Percentiles rank a stretch among this genome's conserved stretches.
Evolutionary conservation across 257 asterid species (phyloP).

Genomic region (Agastache rugosa): DNA sequence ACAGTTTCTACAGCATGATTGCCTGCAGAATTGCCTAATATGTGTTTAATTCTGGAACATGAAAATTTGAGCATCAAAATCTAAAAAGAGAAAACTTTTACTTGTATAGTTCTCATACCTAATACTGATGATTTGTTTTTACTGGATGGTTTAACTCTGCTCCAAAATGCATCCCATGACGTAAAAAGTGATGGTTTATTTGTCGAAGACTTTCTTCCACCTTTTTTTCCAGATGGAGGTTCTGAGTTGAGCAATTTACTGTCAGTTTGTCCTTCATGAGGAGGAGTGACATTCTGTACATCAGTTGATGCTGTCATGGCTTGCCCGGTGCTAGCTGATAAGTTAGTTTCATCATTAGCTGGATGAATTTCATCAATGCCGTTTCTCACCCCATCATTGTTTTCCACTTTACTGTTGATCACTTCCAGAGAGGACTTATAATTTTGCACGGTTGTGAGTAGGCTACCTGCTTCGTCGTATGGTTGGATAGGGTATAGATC

Average conservation of each 20-base stretch:
- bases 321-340: neutral
- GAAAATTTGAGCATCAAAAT: neutral
- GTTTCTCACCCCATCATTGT: neutral
- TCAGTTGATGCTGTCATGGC: neutral
- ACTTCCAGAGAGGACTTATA: neutral
- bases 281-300: neutral
- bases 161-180: neutral
- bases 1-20: neutral
- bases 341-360: neutral
- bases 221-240: neutral
- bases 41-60: neutral
- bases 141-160: slow-evolving; percentile 15
- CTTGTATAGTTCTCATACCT: neutral
- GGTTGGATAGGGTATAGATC: neutral
- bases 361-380: neutral
- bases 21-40: slow-evolving; percentile 23
- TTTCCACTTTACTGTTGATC: neutral
- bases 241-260: neutral
- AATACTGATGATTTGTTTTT: neutral
- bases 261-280: neutral
- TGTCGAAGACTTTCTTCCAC: neutral
- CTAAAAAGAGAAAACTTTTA: neutral
- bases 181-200: neutral
- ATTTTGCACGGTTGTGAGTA: neutral
- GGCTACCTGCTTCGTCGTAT: neutral